Base-by-base conservation (phyloP, 305 asterid genomes). In the Solanum aculeatissimum region DNA sequence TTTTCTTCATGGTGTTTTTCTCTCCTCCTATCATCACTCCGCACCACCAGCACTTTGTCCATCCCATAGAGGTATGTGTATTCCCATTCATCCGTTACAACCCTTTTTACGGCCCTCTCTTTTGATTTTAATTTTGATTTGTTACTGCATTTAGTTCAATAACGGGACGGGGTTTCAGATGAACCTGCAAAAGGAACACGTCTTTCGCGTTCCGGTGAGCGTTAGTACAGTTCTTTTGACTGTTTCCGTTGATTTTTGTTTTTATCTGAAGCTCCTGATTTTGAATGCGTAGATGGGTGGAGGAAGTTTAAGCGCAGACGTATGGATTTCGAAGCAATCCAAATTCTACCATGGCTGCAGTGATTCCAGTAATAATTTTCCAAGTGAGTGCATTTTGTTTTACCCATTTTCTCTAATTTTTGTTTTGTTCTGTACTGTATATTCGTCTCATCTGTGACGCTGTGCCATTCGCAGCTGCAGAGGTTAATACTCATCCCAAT, bases 161-260 rank as follows among this genome's bases (percentile, higher is more conserved):
- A 86, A 86, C 23, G 84, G 86, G 72, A 84, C 60, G 32, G 75
- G 85, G 45, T 54, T 78, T 68, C 87, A 69, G 84, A 86, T 87
- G 86, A 85, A 88, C 53, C 88, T 80, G 68, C 86, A 89, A 89
- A 84, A 65, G 69, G 87, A 85, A 9, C 66, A 77, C 23, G 89
- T 84, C 47, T 90, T 91, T 85, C 87, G 89, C 71, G 92, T 91
- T 83, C 94, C 95, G 89, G 97, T 92, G 84, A 87, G 93, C 40
- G 23, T 7, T 57, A n/a, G 25, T 55, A 11, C 62, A 1, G n/a
- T 7, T 35, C 40, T 43, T 75, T 57, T 72, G 51, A 58, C 35
- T 47, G 18, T 4, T 63, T n/a, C 68, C 21, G 5, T 57, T 42
- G 9, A 7, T 66, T 54, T 25, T 45, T 51, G 81, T 19, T 55